These are phyloP conservation scores for Stenocarpella maydis DNA, from an alignment of 2,329 filamentous ascomycete species.

Conservation along the genomic window DNA sequence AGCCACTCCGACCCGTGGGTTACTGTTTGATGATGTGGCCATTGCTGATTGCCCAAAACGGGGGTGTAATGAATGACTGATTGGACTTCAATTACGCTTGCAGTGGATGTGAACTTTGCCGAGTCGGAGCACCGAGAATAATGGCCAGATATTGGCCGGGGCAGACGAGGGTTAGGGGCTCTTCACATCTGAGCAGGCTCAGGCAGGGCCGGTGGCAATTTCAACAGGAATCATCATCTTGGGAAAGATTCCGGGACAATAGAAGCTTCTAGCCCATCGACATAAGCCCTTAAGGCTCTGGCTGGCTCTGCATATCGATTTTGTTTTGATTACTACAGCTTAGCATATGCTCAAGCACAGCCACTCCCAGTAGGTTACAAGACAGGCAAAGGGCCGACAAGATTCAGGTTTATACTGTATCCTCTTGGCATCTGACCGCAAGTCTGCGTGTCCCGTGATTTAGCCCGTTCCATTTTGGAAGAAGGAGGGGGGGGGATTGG, in stretches of 20 bases:
- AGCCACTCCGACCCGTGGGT: slow-evolving; percentile 58
- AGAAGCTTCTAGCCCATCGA: background rate
- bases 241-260: background rate
- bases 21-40: slow-evolving; percentile 36
- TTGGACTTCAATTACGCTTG: background rate
- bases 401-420: slow-evolving; percentile 8
- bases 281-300: background rate
- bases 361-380: background rate
- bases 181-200: background rate
- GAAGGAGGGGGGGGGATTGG: background rate
- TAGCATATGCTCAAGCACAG: background rate
- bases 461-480: slow-evolving; percentile 12
- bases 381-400: background rate
- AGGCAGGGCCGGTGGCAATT: background rate
- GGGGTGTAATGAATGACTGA: background rate
- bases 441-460: slow-evolving; percentile 25
- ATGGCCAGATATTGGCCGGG: background rate
- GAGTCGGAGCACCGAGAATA: background rate
- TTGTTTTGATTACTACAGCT: background rate
- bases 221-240: background rate
- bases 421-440: slow-evolving; percentile 16
- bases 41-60: slow-evolving; percentile 34
- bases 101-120: background rate
- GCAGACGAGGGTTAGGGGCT: slow-evolving; percentile 1
- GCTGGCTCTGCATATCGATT: no score